These are phyloP conservation scores for Aspergillus uvarum DNA, from an alignment of 2,329 filamentous ascomycete genomes.

Conservation along the genomic window DNA sequence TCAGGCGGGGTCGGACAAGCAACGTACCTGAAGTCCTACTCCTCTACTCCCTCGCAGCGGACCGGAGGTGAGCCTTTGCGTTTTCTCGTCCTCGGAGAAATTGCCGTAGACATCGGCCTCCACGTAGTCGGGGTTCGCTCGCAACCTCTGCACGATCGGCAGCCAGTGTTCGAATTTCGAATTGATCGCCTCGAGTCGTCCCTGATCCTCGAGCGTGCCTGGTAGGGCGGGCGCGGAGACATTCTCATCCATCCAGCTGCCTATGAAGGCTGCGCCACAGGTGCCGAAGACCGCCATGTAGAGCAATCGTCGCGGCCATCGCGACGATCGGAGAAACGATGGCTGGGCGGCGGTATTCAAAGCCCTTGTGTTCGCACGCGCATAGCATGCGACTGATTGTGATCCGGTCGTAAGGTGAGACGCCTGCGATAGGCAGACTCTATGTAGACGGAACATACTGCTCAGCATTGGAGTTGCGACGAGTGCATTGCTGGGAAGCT, in stretches of 20 bases:
- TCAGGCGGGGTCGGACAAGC: conserved; percentile 10
- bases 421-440: conserved; percentile 24
- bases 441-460: conserved; percentile 29
- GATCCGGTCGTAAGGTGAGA: conserved; percentile 11
- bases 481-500: neutral
- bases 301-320: conserved; percentile 37
- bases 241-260: conserved; percentile 26
- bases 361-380: conserved; percentile 17
- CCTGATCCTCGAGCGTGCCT: conserved; percentile 36
- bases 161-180: conserved; percentile 33
- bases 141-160: conserved; percentile 39
- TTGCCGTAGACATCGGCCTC: conserved; percentile 41
- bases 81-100: conserved; percentile 36
- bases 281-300: conserved; percentile 37
- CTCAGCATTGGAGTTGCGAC: conserved; percentile 22
- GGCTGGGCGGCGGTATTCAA: conserved; percentile 22
- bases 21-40: conserved; percentile 42
- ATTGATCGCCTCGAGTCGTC: conserved; percentile 31
- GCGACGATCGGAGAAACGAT: conserved; percentile 22
- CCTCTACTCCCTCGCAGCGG: conserved; percentile 42
- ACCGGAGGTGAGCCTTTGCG: conserved; percentile 39
- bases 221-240: conserved; percentile 29
- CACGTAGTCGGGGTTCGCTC: conserved; percentile 40
- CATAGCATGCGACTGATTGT: conserved; percentile 7
- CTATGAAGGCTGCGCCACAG: conserved; percentile 30